A percentile compares a stretch with the other conserved stretches of the same genome.
phyloP scores from a whole-genome alignment of 768 basidiomycete species.

The Suillus decipiens region DNA sequence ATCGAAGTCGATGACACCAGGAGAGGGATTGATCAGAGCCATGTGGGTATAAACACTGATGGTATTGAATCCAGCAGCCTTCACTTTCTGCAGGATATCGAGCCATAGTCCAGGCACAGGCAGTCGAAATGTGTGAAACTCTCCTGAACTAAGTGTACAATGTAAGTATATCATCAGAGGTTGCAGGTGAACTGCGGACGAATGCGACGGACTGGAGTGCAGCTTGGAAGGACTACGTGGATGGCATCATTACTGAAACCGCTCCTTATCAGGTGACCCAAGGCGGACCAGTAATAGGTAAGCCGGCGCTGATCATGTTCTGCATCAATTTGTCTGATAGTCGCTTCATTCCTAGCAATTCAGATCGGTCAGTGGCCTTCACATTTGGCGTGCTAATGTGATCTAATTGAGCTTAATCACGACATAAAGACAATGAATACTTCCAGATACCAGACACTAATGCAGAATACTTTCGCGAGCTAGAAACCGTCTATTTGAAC shows the following conservation, averaged over 20 bases:
- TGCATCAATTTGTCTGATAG: constrained; percentile 7
- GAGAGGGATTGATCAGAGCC: too few relatives aligned
- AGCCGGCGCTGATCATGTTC: constrained; percentile 19
- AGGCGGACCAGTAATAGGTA: constrained; percentile 78
- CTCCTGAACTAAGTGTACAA: too few relatives aligned
- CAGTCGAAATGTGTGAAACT: too few relatives aligned
- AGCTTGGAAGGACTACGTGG: constrained; percentile 74
- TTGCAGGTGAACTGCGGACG: constrained; percentile 67
- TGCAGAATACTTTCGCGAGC: constrained; percentile 62
- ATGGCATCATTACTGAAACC: constrained; percentile 61
- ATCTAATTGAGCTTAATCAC: not conserved
- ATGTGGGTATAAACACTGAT: too few relatives aligned
- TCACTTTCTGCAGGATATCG: too few relatives aligned
- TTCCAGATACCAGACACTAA: constrained; percentile 46
- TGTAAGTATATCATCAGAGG: constrained; percentile 43
- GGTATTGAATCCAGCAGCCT: too few relatives aligned
- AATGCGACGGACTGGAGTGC: constrained; percentile 39
- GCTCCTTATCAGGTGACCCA: constrained; percentile 65
- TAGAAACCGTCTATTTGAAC: constrained; percentile 55
- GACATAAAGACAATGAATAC: constrained; percentile 70
- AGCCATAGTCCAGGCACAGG: too few relatives aligned
- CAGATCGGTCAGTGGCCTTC: constrained; percentile 49
- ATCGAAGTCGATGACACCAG: too few relatives aligned
- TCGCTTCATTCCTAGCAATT: constrained; percentile 39
- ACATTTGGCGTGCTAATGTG: not conserved